Conservation (phyloP, 2,329 filamentous ascomycete genomes). For the Ascochyta lentis region DNA sequence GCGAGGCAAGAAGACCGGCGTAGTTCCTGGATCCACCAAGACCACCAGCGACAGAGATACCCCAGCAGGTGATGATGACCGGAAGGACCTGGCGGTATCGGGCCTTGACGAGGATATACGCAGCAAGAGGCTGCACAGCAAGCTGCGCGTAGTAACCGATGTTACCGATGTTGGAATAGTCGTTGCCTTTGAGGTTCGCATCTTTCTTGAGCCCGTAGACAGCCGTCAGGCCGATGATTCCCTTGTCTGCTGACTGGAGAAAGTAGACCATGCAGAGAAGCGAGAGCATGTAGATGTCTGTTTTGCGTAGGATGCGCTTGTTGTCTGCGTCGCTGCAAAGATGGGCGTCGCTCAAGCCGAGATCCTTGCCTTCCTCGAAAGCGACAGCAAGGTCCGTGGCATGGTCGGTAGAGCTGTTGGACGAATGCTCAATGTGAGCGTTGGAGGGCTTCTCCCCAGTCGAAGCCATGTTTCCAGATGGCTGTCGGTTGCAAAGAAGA, state of each 20-base stretch:
- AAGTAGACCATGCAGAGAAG: constrained; percentile 36
- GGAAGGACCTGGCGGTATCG: constrained; percentile 30
- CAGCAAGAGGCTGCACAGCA: constrained; percentile 59
- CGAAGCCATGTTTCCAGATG: constrained; percentile 23
- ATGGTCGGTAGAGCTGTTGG: constrained; percentile 19
- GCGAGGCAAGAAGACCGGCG: constrained; percentile 28
- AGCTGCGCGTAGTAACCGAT: constrained; percentile 61
- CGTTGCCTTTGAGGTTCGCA: constrained; percentile 49
- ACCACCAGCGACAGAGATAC: constrained; percentile 41
- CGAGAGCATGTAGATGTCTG: constrained; percentile 31
- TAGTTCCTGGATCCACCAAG: constrained; percentile 29
- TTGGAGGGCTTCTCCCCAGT: constrained; percentile 22
- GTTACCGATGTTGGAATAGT: constrained; percentile 57
- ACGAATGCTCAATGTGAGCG: constrained; percentile 18
- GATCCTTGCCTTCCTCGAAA: constrained; percentile 28
- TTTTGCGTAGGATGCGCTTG: constrained; percentile 32
- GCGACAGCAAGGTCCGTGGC: constrained; percentile 17
- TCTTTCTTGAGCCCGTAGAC: constrained; percentile 58
- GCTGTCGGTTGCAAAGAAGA: not conserved
- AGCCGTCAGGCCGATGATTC: constrained; percentile 55
- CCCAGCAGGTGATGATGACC: constrained; percentile 56
- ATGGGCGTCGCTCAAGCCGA: constrained; percentile 23
- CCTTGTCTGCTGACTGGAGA: constrained; percentile 57
- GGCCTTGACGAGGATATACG: constrained; percentile 57
- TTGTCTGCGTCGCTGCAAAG: constrained; percentile 30